Percentiles rank a stretch among this genome's conserved stretches.
phyloP scores from a whole-genome alignment of 2,329 filamentous ascomycete species.

The Tetracladium maxilliforme region DNA sequence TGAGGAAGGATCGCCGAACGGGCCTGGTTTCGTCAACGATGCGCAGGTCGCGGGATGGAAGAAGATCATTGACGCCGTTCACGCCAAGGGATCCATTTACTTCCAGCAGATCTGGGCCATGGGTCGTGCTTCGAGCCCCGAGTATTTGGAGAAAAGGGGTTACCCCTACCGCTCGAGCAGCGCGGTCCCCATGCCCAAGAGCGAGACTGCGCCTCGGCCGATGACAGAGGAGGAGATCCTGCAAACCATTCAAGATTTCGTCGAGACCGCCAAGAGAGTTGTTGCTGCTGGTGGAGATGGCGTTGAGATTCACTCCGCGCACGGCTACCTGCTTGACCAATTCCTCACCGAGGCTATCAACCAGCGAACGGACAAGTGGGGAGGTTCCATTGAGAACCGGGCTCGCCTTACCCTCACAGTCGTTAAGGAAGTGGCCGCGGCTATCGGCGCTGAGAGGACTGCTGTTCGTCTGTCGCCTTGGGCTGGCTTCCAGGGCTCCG shows the following conservation, averaged over 20 bases:
- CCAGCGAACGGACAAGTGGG: conserved; percentile 35
- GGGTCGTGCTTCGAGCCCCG: conserved; percentile 25
- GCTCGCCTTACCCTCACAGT: conserved; percentile 36
- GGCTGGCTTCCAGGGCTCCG: conserved; percentile 46
- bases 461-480: conserved; percentile 47
- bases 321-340: conserved; percentile 24
- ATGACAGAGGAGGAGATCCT: conserved; percentile 16
- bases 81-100: conserved; percentile 37
- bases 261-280: conserved; percentile 6
- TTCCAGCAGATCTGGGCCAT: conserved; percentile 42
- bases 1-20: conserved; percentile 27
- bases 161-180: conserved; percentile 1
- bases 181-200: conserved; percentile 6
- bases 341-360: conserved; percentile 38
- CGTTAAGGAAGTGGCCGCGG: conserved; percentile 29
- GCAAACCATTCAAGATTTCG: conserved; percentile 7
- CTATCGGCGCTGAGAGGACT: conserved; percentile 34
- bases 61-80: conserved; percentile 36
- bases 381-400: conserved; percentile 33
- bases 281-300: conserved; percentile 29
- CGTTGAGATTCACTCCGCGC: conserved; percentile 21
- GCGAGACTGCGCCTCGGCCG: conserved; percentile 17
- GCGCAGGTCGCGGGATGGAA: conserved; percentile 37
- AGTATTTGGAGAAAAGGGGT: conserved; percentile 4
- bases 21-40: conserved; percentile 34